Conservation (phyloP, 2,329 filamentous ascomycete genomes). For the Fusarium coicis region DNA sequence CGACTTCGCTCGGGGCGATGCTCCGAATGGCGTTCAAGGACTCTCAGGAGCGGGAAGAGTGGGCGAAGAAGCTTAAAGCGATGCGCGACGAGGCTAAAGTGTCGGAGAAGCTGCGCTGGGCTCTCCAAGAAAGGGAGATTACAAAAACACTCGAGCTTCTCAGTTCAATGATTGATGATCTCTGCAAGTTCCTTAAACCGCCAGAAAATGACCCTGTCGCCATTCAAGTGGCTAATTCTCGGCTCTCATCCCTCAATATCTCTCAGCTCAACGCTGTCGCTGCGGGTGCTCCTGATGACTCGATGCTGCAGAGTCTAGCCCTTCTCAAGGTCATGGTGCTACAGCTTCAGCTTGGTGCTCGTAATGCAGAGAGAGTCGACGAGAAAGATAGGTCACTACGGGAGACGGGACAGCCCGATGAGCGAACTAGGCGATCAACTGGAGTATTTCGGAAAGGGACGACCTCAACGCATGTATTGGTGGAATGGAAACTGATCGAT, state of each 20-base stretch:
- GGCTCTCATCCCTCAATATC: background rate
- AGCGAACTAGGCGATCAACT: fast-evolving
- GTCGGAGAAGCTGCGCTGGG: background rate
- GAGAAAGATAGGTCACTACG: background rate
- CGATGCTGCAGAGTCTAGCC: background rate
- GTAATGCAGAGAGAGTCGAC: background rate
- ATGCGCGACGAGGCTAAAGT: background rate
- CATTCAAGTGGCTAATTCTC: background rate
- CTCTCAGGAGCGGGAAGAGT: background rate
- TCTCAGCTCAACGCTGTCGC: fast-evolving
- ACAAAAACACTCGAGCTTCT: background rate
- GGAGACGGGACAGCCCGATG: background rate
- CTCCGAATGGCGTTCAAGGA: background rate
- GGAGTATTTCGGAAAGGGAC: background rate
- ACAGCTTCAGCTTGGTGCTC: background rate
- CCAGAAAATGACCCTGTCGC: background rate
- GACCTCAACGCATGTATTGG: background rate
- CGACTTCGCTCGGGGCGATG: background rate
- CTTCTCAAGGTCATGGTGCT: background rate
- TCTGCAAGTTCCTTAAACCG: background rate
- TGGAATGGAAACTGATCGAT: background rate
- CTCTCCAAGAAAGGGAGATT: background rate
- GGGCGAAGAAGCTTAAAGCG: background rate
- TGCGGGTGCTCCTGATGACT: background rate
- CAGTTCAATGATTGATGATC: background rate